Base-by-base conservation (phyloP, 2,329 filamentous ascomycete genomes). In the Beauveria sp. region DNA sequence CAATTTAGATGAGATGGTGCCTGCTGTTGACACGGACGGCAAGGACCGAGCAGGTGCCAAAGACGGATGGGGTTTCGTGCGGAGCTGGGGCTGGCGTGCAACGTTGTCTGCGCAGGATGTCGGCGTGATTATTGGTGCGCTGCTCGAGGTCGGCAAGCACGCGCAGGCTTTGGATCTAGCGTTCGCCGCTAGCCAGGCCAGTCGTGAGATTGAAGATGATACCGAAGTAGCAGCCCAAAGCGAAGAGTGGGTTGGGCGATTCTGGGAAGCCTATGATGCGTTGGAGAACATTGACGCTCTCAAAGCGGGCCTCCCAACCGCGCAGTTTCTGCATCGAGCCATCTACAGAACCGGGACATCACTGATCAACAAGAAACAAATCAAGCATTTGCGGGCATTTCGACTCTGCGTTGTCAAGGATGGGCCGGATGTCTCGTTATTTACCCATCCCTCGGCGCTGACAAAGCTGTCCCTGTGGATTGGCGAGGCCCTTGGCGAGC, bases 1-100 rank as follows among this genome's bases (percentile, higher is more conserved):
- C 74, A 95, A 96, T 31, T 83, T 99, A 1, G 93, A 98, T 66
- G 95, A 93, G 57, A 86, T 99, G 69, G 92, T 99, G 0, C 93
- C 93, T 1, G 85, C 88, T 5, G 83, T 88, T 12, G 87, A 89
- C 63, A 87, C 88, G 5, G 88, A 89, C 66, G 87, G 85, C 5
- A 83, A 83, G 67, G 86, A 88, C 66, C 84, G 86, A 58, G 87
- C 82, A 20, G 87, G 88, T 24, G 85, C 86, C 52, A 93, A 93
- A 70, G 92, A 96, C 72, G 93, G 92, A 12, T 98, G 93, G 93
- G 93, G 95, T 0, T 99, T 98, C 71, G 93, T 98, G 20, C 85
- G 93, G 63, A 96, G 91, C 71, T 99, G 95, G 95, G 95, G 95
- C 12, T 99, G 93, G 93, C 89, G 93, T 72, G 93, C 93, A 1